Conservation (phyloP, 1,139 yeast species). For the Wickerhamomyces sp. region DNA sequence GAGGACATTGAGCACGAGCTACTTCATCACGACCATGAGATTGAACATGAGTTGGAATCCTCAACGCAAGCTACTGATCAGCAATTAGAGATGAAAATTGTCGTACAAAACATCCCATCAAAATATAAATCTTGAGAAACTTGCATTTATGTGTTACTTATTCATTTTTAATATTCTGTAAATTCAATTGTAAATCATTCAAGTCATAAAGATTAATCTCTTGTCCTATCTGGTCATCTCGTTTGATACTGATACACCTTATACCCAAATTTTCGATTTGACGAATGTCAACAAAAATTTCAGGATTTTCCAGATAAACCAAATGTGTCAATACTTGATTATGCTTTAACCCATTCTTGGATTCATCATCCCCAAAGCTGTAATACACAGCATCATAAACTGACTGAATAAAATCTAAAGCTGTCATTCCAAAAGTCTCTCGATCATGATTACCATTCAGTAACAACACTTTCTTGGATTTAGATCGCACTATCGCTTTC, state of each 20-base stretch:
- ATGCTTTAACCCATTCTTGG: conserved; percentile 26
- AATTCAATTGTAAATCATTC: conserved; percentile 33
- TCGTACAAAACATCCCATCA: conserved; percentile 30
- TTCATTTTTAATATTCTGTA: conserved; percentile 17
- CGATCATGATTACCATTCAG: conserved; percentile 73
- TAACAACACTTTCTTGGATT: conserved; percentile 48
- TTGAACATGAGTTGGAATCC: conserved; percentile 58
- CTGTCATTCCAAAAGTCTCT: conserved; percentile 68
- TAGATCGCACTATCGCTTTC: conserved; percentile 36
- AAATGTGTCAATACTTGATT: conserved; percentile 51
- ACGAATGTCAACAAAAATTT: conserved; percentile 43
- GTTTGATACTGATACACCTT: conserved; percentile 40
- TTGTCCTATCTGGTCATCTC: conserved; percentile 8
- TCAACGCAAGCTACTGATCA: conserved; percentile 34
- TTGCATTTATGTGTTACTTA: background rate
- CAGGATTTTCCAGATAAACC: conserved; percentile 43
- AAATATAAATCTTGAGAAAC: conserved; percentile 26
- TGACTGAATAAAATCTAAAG: conserved; percentile 51
- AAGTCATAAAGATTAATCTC: conserved; percentile 31
- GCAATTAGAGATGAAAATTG: conserved; percentile 34
- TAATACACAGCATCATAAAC: conserved; percentile 40
- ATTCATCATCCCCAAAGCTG: conserved; percentile 24
- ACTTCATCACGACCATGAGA: conserved; percentile 81
- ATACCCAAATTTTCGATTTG: conserved; percentile 39
- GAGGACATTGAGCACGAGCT: conserved; percentile 90